Evolutionary conservation across 306 rosid genomes (phyloP).

Genomic region (Dryas alaskensis): DNA sequence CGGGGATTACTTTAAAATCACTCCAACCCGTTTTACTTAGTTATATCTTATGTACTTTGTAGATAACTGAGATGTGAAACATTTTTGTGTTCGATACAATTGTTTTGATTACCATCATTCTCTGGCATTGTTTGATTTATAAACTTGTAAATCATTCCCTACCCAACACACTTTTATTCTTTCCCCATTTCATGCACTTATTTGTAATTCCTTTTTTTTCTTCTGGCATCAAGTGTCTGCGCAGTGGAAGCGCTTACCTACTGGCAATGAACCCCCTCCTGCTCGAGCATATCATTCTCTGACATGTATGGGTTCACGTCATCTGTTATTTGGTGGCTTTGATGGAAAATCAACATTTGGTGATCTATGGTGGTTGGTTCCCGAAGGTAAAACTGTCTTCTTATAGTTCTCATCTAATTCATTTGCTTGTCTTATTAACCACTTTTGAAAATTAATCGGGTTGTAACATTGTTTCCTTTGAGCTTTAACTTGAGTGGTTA

Average conservation of each 20-base stretch:
- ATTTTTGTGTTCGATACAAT: neutral
- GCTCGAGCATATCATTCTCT: constrained; percentile 97
- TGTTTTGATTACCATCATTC: neutral
- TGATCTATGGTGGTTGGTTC: constrained; percentile 94
- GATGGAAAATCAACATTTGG: constrained; percentile 93
- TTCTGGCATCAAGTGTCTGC: constrained; percentile 62
- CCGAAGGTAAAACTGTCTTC: constrained; percentile 64
- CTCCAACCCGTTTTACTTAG: neutral
- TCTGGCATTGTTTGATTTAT: neutral
- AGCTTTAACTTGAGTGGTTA: neutral
- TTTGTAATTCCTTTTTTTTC: constrained; percentile 1
- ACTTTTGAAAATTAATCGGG: constrained; percentile 4
- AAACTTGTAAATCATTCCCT: neutral
- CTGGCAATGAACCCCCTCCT: constrained; percentile 83
- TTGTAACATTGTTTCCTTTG: neutral
- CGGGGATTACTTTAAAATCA: neutral
- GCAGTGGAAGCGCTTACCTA: constrained; percentile 88
- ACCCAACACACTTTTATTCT: neutral
- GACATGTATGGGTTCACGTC: constrained; percentile 65
- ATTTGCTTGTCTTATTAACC: constrained; percentile 4
- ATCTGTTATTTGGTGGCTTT: constrained; percentile 88
- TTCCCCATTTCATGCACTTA: neutral
- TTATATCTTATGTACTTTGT: neutral
- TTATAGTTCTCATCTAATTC: constrained; percentile 10
- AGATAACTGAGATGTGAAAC: neutral